These are phyloP conservation scores for Globisporangium spiculum DNA, from an alignment of 352 stramenopile species.

Conservation along the genomic window DNA sequence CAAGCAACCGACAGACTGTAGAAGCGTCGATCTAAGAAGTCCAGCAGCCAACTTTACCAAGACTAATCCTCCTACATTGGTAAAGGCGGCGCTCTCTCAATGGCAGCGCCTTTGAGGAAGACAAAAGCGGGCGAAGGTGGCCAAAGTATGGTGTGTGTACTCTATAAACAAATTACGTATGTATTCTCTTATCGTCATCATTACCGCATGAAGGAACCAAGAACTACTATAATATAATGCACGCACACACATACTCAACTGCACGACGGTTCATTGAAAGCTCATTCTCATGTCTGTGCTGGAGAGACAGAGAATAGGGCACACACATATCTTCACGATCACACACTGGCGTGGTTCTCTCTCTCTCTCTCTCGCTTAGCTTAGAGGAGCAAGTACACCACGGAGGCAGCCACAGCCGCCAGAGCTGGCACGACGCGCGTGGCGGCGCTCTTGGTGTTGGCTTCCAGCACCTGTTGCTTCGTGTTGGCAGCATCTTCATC, in stretches of 20 bases:
- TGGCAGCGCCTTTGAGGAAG: background rate
- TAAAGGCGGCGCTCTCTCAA: background rate
- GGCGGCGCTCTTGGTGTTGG: conserved; percentile 39
- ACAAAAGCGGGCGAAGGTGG: background rate
- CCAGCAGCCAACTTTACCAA: background rate
- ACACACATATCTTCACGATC: conserved; percentile 10
- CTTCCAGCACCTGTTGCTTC: conserved; percentile 26
- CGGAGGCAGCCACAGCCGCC: conserved; percentile 30
- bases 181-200: conserved; percentile 14
- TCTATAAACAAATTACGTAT: conserved; percentile 12
- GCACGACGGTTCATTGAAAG: conserved; percentile 14
- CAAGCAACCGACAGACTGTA: background rate
- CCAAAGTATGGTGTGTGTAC: conserved; percentile 6
- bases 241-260: conserved; percentile 15
- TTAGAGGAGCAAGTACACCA: conserved; percentile 49
- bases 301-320: background rate
- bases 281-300: conserved; percentile 1
- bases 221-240: conserved; percentile 19
- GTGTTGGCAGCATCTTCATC: conserved; percentile 10
- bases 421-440: conserved; percentile 26
- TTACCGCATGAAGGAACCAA: background rate
- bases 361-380: background rate
- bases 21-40: background rate
- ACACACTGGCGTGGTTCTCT: background rate
- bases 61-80: background rate